Percentiles rank a stretch among this genome's conserved stretches.
Evolutionary conservation across 805 yeast genomes (phyloP).

Genomic region (Osmozyma mogii): DNA sequence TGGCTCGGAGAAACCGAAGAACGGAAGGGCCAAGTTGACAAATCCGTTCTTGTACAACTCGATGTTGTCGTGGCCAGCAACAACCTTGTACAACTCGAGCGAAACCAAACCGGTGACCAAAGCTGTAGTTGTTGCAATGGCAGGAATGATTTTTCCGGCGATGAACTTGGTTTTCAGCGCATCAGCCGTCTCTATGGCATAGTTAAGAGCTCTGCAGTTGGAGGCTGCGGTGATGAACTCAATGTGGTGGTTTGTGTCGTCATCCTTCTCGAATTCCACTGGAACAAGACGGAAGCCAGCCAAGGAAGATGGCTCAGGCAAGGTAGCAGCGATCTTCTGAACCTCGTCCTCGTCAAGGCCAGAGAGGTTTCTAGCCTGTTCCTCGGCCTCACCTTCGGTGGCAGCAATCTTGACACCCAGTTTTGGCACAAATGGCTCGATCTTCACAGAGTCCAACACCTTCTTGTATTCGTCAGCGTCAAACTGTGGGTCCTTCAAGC

Average conservation of each 20-base stretch:
- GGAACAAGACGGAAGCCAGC: slow-evolving; percentile 83
- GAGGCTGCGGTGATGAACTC: slow-evolving; percentile 95
- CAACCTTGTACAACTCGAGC: slow-evolving; percentile 85
- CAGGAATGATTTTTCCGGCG: slow-evolving; percentile 98
- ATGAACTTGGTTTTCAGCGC: slow-evolving; percentile 87
- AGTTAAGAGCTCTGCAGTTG: slow-evolving; percentile 90
- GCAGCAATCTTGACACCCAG: slow-evolving; percentile 75
- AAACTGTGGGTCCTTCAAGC: slow-evolving; percentile 68
- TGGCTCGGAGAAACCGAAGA: slow-evolving; percentile 96
- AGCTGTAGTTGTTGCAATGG: slow-evolving; percentile 99
- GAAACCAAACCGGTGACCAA: slow-evolving; percentile 92
- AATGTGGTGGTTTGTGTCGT: slow-evolving; percentile 92
- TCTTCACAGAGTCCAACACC: slow-evolving; percentile 40
- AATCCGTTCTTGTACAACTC: slow-evolving; percentile 92
- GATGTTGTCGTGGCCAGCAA: slow-evolving; percentile 61
- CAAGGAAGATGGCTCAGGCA: slow-evolving; percentile 83
- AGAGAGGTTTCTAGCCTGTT: slow-evolving; percentile 44
- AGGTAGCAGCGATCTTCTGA: slow-evolving; percentile 58
- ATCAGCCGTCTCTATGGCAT: slow-evolving; percentile 83
- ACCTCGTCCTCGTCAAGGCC: slow-evolving; percentile 57
- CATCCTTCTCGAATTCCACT: slow-evolving; percentile 97
- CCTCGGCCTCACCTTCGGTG: slow-evolving; percentile 82
- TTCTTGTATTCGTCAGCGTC: slow-evolving; percentile 46
- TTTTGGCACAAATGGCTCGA: slow-evolving; percentile 61
- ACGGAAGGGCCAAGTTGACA: slow-evolving; percentile 86